Conservation (phyloP, 2,329 filamentous ascomycete genomes). For the Claviceps sp. region DNA sequence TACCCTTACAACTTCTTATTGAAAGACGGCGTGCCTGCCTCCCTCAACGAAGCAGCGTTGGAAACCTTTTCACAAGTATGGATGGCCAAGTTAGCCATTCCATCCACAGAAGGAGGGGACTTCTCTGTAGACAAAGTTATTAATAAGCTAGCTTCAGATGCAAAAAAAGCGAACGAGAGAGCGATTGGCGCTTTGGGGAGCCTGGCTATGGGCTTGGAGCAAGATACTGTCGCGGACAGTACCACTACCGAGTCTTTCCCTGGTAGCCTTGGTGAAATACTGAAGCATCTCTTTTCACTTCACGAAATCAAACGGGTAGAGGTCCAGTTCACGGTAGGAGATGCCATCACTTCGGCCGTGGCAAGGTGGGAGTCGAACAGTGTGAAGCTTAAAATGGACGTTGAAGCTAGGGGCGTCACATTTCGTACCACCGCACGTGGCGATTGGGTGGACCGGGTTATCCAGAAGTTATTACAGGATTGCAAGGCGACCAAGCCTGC, state of each 20-base stretch:
- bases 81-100: slow-evolving; percentile 28
- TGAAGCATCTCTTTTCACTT: slow-evolving; percentile 58
- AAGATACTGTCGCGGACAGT: slow-evolving; percentile 3
- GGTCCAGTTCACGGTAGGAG: slow-evolving; percentile 80
- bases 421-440: slow-evolving; percentile 26
- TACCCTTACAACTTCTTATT: slow-evolving; percentile 21
- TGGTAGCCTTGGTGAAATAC: slow-evolving; percentile 37
- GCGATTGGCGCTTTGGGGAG: slow-evolving; percentile 72
- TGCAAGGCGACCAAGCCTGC: slow-evolving; percentile 80
- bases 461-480: slow-evolving; percentile 63
- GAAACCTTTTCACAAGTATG: slow-evolving; percentile 34
- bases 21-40: slow-evolving; percentile 15
- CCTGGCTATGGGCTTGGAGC: slow-evolving; percentile 49
- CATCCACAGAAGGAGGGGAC: slow-evolving; percentile 16
- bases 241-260: slow-evolving; percentile 12
- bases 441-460: slow-evolving; percentile 35
- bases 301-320: slow-evolving; percentile 79
- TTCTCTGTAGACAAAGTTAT: slow-evolving; percentile 33
- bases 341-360: slow-evolving; percentile 67
- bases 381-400: slow-evolving; percentile 60
- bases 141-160: slow-evolving; percentile 49
- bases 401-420: slow-evolving; percentile 37
- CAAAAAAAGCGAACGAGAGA: slow-evolving; percentile 69
- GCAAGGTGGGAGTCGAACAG: slow-evolving; percentile 75
- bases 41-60: slow-evolving; percentile 30